Percentiles rank a stretch among this genome's conserved stretches.
Conservation (phyloP, 2,329 filamentous ascomycete species). For the Emmonsia crescens region DNA sequence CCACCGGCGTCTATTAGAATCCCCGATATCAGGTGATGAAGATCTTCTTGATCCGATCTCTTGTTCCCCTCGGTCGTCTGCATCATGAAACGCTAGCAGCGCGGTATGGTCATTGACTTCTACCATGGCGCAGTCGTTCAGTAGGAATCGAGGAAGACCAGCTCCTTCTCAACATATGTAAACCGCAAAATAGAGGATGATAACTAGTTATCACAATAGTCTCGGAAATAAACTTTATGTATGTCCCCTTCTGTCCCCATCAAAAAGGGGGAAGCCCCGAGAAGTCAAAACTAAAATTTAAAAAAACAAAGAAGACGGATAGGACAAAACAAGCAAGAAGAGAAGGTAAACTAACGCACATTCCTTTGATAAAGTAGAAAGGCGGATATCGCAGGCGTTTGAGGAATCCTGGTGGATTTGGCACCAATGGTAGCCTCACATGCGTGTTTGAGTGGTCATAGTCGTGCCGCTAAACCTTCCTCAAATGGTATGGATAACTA, state of each 20-base stretch:
- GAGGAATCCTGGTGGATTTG: neutral
- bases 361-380: too few relatives aligned
- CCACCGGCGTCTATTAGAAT: neutral
- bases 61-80: neutral
- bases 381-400: neutral
- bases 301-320: neutral
- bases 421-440: neutral
- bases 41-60: constrained; percentile 8
- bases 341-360: neutral
- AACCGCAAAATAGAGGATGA: neutral
- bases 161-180: neutral
- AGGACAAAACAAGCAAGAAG: neutral
- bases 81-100: neutral
- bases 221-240: neutral
- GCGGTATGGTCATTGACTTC: constrained; percentile 1
- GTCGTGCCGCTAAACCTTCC: neutral
- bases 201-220: neutral
- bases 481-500: too few relatives aligned
- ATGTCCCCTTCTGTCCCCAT: neutral
- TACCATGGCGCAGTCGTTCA: neutral
- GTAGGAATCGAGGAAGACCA: neutral
- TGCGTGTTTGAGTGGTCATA: neutral
- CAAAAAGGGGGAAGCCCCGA: too few relatives aligned
- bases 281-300: too few relatives aligned
- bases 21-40: constrained; percentile 16